Percentiles rank a stretch among this genome's conserved stretches.
Evolutionary conservation across 1,139 yeast genomes (phyloP).

Genomic region (Candida tetrigidarum): DNA sequence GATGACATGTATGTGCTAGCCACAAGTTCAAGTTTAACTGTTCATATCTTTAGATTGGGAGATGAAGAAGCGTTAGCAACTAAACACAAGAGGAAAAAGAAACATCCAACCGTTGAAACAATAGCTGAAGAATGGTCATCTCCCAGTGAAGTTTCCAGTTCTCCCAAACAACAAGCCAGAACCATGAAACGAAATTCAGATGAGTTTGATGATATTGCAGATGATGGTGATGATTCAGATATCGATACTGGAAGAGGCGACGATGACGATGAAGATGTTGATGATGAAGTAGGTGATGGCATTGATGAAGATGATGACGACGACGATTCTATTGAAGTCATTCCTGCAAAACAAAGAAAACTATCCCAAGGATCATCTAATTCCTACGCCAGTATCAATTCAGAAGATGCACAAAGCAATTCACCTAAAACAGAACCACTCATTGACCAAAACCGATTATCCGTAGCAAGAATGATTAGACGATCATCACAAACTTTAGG

Average conservation of each 20-base stretch:
- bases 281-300: constrained; percentile 28
- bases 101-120: constrained; percentile 28
- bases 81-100: constrained; percentile 38
- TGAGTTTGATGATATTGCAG: constrained; percentile 23
- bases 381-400: constrained; percentile 40
- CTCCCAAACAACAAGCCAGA: constrained; percentile 2
- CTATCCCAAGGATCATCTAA: constrained; percentile 46
- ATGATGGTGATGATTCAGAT: constrained; percentile 36
- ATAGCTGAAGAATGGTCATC: constrained; percentile 33
- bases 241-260: constrained; percentile 26
- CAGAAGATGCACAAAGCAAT: constrained; percentile 29
- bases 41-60: constrained; percentile 82
- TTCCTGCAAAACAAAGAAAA: constrained; percentile 37
- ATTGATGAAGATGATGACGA: constrained; percentile 36
- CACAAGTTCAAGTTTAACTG: constrained; percentile 90
- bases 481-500: constrained; percentile 62
- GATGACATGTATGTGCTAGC: constrained; percentile 80
- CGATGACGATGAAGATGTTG: constrained; percentile 37
- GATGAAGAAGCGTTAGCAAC: constrained; percentile 57
- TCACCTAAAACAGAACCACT: constrained; percentile 57
- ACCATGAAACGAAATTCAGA: constrained; percentile 13
- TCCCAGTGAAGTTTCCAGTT: background rate
- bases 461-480: constrained; percentile 71
- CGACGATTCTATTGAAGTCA: constrained; percentile 28
- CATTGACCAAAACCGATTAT: constrained; percentile 68